Base-by-base conservation (phyloP, 805 yeast genomes). In the Wickerhamomyces rabaulensis region DNA sequence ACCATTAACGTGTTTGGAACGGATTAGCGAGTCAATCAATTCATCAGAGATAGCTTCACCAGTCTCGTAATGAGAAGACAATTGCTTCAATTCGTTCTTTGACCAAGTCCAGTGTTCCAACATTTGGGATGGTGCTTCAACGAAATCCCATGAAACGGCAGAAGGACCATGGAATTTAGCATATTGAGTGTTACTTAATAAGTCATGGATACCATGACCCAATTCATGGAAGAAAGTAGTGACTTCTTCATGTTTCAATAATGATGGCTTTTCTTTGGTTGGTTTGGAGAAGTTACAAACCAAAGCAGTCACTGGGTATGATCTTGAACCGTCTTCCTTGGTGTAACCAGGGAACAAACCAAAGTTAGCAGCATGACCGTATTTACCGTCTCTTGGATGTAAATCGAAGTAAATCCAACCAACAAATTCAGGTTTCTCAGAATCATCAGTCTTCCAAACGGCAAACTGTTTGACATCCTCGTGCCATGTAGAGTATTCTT, bases 91-190 rank as follows among this genome's bases (percentile, higher is more conserved):
- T 63, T 80, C 82, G 36, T 73, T 67, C 45, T 73, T 73, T 45
- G 82, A 76, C 95, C 96, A 88, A 35, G 91, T 84, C 88, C 94
- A 88, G 64, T 80, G 85, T 65, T 88, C 96, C 56, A 88, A 71
- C 82, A 88, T 79, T 68, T 88, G 96, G 1, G 95, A 87, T 23
- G 96, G 96, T 48, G 92, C 87, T 66, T 88, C 96, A 42, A 88
- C 95, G 67, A 88, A 88, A 67, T 88, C 96, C 76, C 94, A 75
- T 35, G 85, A 80, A 40, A 86, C 92, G 36, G 77, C 71, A 26
- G 91, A 82, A 19, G 73, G 70, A 20, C 95, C 95, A 59, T 80
- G 84, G 66, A 87, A 87, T 51, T 83, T 73, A 2, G 84, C 73
- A 53, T 76, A 80, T 48, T 69, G 70, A 23, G 91, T 83, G 50